Conservation (phyloP, 495 filamentous ascomycete species). For the Neurospora tetraspora region DNA sequence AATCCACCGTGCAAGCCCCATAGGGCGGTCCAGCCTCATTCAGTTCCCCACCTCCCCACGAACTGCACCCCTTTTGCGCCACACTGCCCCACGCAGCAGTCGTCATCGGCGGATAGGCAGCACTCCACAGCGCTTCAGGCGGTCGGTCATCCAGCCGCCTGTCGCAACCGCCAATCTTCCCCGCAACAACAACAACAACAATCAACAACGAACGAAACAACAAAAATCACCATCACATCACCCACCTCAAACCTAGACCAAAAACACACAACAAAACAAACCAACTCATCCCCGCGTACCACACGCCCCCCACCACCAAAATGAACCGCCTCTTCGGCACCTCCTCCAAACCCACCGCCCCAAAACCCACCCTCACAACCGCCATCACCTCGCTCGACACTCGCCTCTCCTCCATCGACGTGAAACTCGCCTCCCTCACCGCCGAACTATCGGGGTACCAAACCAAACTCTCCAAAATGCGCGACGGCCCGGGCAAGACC, state of each 20-base stretch:
- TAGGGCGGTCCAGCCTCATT: background rate
- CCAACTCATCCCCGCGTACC: background rate
- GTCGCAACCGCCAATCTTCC: background rate
- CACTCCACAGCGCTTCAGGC: background rate
- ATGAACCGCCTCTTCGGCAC: constrained; percentile 97
- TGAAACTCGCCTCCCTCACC: constrained; percentile 87
- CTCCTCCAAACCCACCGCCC: constrained; percentile 52
- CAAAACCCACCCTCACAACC: constrained; percentile 79
- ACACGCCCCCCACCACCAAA: constrained; percentile 1
- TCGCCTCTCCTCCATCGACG: constrained; percentile 82
- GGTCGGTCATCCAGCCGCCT: background rate
- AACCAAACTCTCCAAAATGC: constrained; percentile 80
- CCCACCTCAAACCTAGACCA: background rate
- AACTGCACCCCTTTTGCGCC: background rate
- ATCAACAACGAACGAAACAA: background rate
- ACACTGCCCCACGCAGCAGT: background rate
- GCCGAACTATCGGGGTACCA: constrained; percentile 86
- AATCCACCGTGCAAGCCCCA: background rate
- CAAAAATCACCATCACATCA: background rate
- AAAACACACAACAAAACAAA: background rate
- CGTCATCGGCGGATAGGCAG: background rate
- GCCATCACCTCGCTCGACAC: constrained; percentile 87
- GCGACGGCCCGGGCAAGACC: constrained; percentile 88
- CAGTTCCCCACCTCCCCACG: background rate
- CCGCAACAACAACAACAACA: background rate